A percentile compares a stretch with the other conserved stretches of the same genome.
phyloP scores from a whole-genome alignment of 148 eudicot genomes.

The Chenopodium suecicum region DNA sequence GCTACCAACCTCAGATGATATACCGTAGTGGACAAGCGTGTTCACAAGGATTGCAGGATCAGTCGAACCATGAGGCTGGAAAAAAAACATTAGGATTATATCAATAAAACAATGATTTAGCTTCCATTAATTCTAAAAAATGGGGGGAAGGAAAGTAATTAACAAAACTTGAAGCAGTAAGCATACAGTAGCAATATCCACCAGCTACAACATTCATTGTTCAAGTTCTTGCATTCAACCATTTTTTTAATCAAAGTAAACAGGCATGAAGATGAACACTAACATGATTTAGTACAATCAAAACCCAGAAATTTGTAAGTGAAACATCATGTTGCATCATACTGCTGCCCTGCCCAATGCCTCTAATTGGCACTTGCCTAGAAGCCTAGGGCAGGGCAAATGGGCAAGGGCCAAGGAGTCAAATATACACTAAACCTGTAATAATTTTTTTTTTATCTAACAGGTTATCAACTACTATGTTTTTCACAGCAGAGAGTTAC shows the following conservation, averaged over 20 bases:
- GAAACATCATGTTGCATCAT: background rate
- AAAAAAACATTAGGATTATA: background rate
- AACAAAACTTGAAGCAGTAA: background rate
- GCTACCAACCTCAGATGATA: slow-evolving; percentile 20
- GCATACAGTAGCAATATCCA: background rate
- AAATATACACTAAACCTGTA: too few relatives aligned
- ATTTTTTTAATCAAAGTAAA: background rate
- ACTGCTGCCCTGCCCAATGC: background rate
- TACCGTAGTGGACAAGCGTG: slow-evolving; percentile 23
- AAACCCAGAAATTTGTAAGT: background rate
- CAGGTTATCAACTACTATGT: too few relatives aligned
- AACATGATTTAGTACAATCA: background rate
- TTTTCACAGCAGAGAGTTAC: too few relatives aligned
- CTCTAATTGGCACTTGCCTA: background rate
- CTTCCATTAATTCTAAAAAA: background rate
- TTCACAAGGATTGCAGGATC: slow-evolving; percentile 17
- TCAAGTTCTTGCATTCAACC: background rate
- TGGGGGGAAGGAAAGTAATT: background rate
- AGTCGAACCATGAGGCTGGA: slow-evolving; percentile 24
- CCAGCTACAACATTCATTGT: background rate
- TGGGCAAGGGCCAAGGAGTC: too few relatives aligned
- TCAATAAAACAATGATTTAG: background rate
- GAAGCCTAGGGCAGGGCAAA: background rate
- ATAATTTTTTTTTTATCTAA: too few relatives aligned
- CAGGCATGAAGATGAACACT: background rate